Base-by-base conservation (phyloP, 192 early-diverging fungal genomes). In the Coemansia sp. region DNA sequence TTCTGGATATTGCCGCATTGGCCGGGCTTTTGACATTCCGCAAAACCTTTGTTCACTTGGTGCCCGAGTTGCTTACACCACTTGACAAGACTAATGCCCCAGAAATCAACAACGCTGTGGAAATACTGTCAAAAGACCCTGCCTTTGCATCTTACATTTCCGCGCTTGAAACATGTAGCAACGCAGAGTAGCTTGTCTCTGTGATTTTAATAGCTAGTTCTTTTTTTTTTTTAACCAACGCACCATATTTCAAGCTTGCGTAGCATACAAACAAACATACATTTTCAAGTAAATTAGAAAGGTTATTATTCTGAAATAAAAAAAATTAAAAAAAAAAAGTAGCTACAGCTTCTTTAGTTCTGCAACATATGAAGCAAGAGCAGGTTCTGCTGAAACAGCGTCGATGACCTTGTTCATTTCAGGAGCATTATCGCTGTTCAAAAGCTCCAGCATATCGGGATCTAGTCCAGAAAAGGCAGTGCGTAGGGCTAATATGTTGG, bases 1-100 rank as follows among this genome's bases (percentile, higher is more conserved):
- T 75, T 40, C 68, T 80, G 12, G 86, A 87, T 62, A 13, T 68
- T 41, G 43, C 15, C 3, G 15, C 61, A 4, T 68, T 61, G 19
- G 59, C 66, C 4, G 4, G 26, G n/a, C 37, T 59, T 8, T n/a
- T 18, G 8, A 37, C 37, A 5, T 18, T 59, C 13, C 57, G 57
- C 57, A 59, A 15, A n/a, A 9, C 7, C 6, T 62, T 62, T 16
- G 3, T 37, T 16, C n/a, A 16, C 5, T 12, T 41, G 57, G 57
- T n/a, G 8, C 16, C 57, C 4, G 57, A 59, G 6, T 8, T 41
- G 36, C 15, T 41, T 18, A 15, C n/a, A n/a, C 11, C 40, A 1
- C 16, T 59, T 15, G 15, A 37, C 57, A 22, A 41, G 39, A 19
- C 37, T 9, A 59, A 59, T 16, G 57, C 57, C 8, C 57, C 57